Evolutionary conservation across 2,329 filamentous ascomycete genomes (phyloP), one percentile per base, ranked within the genome.

Genomic region (Aspergillus versicolor): DNA sequence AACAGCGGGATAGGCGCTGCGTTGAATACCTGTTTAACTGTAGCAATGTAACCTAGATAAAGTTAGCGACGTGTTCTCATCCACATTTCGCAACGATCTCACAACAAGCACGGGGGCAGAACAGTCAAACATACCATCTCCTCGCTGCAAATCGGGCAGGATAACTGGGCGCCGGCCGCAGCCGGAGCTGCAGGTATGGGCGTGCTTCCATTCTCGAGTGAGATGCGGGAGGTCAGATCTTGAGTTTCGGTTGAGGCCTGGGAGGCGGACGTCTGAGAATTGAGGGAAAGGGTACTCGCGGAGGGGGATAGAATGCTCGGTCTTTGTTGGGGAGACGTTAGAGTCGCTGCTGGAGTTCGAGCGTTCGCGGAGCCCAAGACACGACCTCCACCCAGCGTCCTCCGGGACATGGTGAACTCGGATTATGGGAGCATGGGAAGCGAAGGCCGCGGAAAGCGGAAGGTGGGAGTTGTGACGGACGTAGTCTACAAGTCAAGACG

Each of bases 121-220:
- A 30, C 27, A 11, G 45, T 68, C 78, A 62, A 12, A 30, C 55
- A 41, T 78, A 94, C 92, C 94, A 99, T 99, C 75, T 97, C 92
- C 77, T 97, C 95, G 66, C 88, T 92, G 76, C 94, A 99, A 71
- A 99, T 99, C n/a, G 94, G 94, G 73, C 94, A 99, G 54, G 93
- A 86, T 58, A 99, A 85, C 73, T 84, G 84, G 63, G 84, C 84
- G 64, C 83, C 84, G 54, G 85, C 78, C 52, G 85, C 82, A 48
- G 77, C 81, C 61, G 82, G 81, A 48, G 73, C 73, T 17, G 74
- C 73, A 48, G 76, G 75, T 53, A 77, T 75, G 45, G 78, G 78
- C 66, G 79, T 75, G 41, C 80, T 80, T 60, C 81, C 79, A 76
- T 84, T 82, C 42, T 84, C 84, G 50, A 94, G 77, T 54, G 89